These are phyloP conservation scores for Colletotrichum aenigma DNA, from an alignment of 2,329 filamentous ascomycete species.

Conservation along the genomic window DNA sequence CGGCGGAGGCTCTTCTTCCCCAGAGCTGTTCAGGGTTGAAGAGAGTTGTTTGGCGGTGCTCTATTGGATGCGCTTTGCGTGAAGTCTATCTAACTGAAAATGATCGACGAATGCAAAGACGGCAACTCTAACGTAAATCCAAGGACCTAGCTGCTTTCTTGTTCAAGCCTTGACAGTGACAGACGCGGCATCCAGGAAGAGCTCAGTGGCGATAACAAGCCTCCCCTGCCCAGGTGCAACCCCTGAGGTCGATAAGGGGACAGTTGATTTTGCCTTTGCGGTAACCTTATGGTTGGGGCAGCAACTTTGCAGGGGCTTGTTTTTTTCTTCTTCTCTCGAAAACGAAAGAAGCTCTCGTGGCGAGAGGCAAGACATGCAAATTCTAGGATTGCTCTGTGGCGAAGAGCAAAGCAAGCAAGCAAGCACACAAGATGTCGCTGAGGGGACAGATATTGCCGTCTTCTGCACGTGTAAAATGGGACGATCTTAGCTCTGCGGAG, in stretches of 20 bases:
- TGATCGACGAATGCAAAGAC: neutral
- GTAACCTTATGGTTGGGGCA: neutral
- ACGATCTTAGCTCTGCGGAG: neutral
- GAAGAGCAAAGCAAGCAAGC: neutral
- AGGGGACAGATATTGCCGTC: neutral
- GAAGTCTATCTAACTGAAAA: neutral
- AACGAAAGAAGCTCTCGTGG: neutral
- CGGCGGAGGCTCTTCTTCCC: neutral
- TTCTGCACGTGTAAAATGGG: neutral
- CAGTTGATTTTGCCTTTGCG: neutral
- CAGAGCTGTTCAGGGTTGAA: neutral
- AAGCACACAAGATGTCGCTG: neutral
- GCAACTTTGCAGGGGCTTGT: neutral
- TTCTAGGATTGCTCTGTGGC: neutral
- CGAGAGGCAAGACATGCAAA: neutral
- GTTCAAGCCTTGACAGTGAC: neutral
- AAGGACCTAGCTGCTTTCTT: neutral
- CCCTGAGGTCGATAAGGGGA: neutral
- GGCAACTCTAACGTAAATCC: neutral
- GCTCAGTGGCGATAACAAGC: neutral
- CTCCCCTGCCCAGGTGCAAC: neutral
- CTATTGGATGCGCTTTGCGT: accelerated
- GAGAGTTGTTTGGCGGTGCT: neutral
- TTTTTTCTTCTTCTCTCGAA: neutral
- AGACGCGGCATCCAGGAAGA: neutral